A percentile compares a stretch with the other conserved stretches of the same genome.
phyloP scores from a whole-genome alignment of 805 yeast genomes.

The Brettanomyces sp. region DNA sequence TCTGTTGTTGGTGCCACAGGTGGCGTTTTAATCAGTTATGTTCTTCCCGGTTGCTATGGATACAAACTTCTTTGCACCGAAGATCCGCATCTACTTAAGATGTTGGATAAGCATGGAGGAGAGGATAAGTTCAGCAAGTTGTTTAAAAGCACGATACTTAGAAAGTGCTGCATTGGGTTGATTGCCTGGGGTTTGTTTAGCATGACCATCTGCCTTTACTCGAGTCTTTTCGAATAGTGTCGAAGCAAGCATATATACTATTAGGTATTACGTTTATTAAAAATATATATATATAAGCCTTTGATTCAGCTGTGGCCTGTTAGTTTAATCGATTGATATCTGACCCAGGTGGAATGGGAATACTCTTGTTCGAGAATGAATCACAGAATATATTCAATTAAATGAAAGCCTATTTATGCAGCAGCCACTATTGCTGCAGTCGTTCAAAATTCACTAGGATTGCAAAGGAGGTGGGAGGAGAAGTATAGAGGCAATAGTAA shows the following conservation, averaged over 20 bases:
- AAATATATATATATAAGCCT: too few species aligned
- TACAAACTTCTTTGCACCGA: constrained; percentile 39
- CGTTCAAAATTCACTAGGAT: too few species aligned
- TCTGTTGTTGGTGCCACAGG: constrained; percentile 80
- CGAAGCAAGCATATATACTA: neutral
- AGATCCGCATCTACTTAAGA: constrained; percentile 8
- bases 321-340: too few species aligned
- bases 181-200: constrained; percentile 44
- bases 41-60: constrained; percentile 72
- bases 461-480: neutral
- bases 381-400: too few species aligned
- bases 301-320: too few species aligned
- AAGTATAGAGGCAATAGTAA: neutral
- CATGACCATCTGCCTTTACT: constrained; percentile 46
- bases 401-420: too few species aligned
- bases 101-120: constrained; percentile 14
- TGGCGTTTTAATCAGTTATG: constrained; percentile 69
- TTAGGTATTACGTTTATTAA: too few species aligned
- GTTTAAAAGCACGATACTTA: constrained; percentile 13
- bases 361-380: too few species aligned
- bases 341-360: too few species aligned
- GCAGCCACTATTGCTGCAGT: too few species aligned
- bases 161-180: constrained; percentile 27
- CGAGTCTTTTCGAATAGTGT: constrained; percentile 28
- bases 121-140: constrained; percentile 13